Percentiles rank a stretch among this genome's conserved stretches.
These are phyloP conservation scores for Turnera subulata DNA, from an alignment of 345 rosid species.

Conservation along the genomic window DNA sequence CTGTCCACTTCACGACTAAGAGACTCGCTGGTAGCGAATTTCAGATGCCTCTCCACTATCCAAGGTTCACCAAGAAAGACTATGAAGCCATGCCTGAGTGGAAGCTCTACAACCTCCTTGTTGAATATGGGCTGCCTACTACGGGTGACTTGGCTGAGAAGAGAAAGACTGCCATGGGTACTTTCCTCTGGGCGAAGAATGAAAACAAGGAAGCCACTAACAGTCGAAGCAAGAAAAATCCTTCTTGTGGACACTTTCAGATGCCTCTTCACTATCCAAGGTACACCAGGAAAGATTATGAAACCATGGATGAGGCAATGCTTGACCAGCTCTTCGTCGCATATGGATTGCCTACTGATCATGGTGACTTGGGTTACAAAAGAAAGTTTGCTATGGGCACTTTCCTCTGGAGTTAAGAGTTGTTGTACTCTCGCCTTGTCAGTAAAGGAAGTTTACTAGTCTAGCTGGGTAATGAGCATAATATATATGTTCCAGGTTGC, in stretches of 20 bases:
- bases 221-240: no score
- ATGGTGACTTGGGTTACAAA: slow-evolving; percentile 1
- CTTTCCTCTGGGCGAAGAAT: background rate
- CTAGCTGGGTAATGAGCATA: no score
- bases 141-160: background rate
- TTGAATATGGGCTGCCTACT: background rate
- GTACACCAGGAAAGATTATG: slow-evolving; percentile 1
- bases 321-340: background rate
- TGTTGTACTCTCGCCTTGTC: no score
- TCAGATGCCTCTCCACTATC: background rate
- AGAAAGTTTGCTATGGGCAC: slow-evolving; percentile 2
- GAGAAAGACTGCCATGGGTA: background rate
- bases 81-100: slow-evolving; percentile 3
- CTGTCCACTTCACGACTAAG: no score
- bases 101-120: background rate
- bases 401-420: no score
- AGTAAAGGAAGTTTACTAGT: no score
- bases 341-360: background rate
- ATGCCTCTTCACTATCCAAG: slow-evolving; percentile 10
- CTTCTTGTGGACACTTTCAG: background rate
- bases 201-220: background rate
- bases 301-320: background rate
- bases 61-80: background rate
- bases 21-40: no score
- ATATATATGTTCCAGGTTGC: no score